Evolutionary conservation across 2,329 filamentous ascomycete genomes (phyloP), one percentile per base, ranked within the genome.

Genomic region (Hypocreales sp.): DNA sequence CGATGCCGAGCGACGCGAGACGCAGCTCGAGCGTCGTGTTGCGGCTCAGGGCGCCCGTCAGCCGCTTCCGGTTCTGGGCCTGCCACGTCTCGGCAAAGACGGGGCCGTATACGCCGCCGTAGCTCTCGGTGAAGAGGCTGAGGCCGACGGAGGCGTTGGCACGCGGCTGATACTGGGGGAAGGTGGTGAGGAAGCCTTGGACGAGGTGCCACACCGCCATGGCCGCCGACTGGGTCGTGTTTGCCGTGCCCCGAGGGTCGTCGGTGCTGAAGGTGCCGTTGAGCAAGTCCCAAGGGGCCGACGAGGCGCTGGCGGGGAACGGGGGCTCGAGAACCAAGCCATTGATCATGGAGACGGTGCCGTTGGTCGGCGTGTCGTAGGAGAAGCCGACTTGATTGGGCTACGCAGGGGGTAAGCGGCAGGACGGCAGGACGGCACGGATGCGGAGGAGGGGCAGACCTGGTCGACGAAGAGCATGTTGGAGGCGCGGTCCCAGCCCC

Each of bases 381-480:
- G 73, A 79, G 37, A 78, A 73, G 15, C 71, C 69, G 26, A 81
- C 68, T 49, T 81, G 73, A 34, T 74, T 73, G 15, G 74, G 74
- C 66, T 83, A 42, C 36, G 35, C 18, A 15, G n/a, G 8, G 5
- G 12, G 6, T 8, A 11, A 13, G 17, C 15, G 16, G 20, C 15
- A 9, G n/a, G 8, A 8, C 7, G 17, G 5, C 22, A 11, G 8
- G 4, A 12, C 16, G 8, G 4, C 7, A 8, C 10, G 5, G 7
- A 24, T 14, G 12, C 7, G 6, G 5, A 20, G 6, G 7, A 11
- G 21, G 15, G 8, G 39, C 49, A 23, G 50, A 63, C 58, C 52
- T 65, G 63, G 41, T 67, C 63, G 31, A 73, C 63, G 44, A 66
- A 73, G 25, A 73, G 53, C 55, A 63, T 60, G 32, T 63, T 63